Base-by-base conservation (phyloP, 2,329 filamentous ascomycete species). In the Pyrenochaeta sp. region DNA sequence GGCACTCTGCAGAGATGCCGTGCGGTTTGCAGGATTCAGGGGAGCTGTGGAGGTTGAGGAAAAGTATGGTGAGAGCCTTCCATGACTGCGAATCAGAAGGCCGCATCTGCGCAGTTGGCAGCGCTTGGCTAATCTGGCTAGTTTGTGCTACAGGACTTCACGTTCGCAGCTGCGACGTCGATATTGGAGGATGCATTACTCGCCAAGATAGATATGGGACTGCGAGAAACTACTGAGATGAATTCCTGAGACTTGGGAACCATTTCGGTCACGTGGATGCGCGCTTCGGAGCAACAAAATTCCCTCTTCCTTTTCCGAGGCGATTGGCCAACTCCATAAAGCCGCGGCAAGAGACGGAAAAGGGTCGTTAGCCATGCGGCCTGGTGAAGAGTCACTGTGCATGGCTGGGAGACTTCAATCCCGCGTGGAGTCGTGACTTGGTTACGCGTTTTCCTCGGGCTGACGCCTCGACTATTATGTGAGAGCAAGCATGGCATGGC, bases 71-170 rank as follows among this genome's bases (percentile, higher is more conserved):
- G 31, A 50, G 45, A 56, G 45, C 46, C 4, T 27, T 12, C 37
- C 52, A 56, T 56, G 31, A 49, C 56, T 60, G 46, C 61, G 59
- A 64, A 63, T 63, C 59, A 63, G 39, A 58, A 43, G 52, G 44
- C 53, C 23, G 59, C 42, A 50, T 59, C 51, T 31, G 54, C 42
- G 46, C 56, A 53, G 50, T 51, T 65, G 56, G 56, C 54, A 60
- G 47, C 43, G 49, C 58, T 64, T 56, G 56, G 54, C 57, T 45
- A 51, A 55, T 62, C 48, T 49, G 54, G 66, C 37, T 66, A 69
- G 66, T 41, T 53, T 33, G 45, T 56, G 53, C 12, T 44, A 46
- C 51, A 20, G 42, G 37, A 21, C 45, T 46, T 61, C 67, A 67
- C 66, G 58, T 68, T 63, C 23, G 47, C 51, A 29, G 45, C 45